A percentile compares a stretch with the other conserved stretches of the same genome.
Evolutionary conservation across 306 rosid genomes (phyloP).

Genomic region (Malus orientalis): DNA sequence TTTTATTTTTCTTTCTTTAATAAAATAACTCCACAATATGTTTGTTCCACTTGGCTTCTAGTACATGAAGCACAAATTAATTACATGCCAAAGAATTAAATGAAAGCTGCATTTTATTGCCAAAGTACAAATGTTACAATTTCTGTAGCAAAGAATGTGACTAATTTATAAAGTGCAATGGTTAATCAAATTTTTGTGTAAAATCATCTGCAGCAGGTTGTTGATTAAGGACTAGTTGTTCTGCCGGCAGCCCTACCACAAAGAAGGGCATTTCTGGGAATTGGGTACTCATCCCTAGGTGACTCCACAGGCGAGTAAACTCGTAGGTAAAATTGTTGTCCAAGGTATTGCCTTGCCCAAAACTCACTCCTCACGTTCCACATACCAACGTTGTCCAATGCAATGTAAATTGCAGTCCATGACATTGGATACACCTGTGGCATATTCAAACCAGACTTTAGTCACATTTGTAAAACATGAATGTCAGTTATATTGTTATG

Average conservation of each 20-base stretch:
- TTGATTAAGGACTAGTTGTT: conserved; percentile 23
- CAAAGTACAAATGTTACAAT: background rate
- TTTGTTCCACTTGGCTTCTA: background rate
- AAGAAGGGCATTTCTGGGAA: conserved; percentile 86
- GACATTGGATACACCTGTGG: conserved; percentile 81
- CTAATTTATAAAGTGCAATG: background rate
- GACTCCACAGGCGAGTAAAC: conserved; percentile 72
- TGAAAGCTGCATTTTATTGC: background rate
- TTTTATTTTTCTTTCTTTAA: background rate
- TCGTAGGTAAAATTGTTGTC: conserved; percentile 82
- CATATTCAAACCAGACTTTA: background rate
- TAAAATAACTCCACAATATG: background rate
- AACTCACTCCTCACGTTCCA: conserved; percentile 85
- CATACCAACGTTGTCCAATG: conserved; percentile 87
- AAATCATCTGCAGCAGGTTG: background rate
- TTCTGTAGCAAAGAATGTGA: conserved; percentile 23
- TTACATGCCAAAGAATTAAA: background rate
- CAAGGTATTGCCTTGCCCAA: conserved; percentile 88
- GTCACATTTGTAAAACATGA: background rate
- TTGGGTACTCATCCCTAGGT: conserved; percentile 61
- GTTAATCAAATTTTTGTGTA: background rate
- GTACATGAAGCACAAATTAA: background rate
- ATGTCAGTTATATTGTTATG: background rate
- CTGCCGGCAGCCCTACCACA: conserved; percentile 74
- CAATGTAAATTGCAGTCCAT: conserved; percentile 87